phyloP scores from a whole-genome alignment of 2,329 filamentous ascomycete genomes.

The Rhinocladiella similis region DNA sequence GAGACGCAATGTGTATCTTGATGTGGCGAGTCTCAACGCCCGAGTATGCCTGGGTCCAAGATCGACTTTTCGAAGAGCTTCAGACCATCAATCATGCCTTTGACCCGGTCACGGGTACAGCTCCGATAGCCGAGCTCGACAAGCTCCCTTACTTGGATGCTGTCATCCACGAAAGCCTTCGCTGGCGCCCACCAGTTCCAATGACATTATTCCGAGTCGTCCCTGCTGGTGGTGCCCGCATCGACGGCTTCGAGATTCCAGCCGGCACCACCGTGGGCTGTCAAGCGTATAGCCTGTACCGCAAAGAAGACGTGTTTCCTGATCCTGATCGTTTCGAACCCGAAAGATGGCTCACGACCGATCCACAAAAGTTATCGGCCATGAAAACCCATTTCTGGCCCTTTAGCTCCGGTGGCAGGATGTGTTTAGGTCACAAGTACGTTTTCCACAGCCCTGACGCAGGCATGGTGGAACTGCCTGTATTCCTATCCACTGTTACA shows the following conservation, averaged over 20 bases:
- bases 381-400: constrained; percentile 51
- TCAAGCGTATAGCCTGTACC: constrained; percentile 52
- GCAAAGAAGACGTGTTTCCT: constrained; percentile 49
- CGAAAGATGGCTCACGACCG: constrained; percentile 49
- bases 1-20: constrained; percentile 67
- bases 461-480: no score
- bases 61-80: constrained; percentile 47
- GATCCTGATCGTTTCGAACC: constrained; percentile 49
- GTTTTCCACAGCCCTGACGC: no score
- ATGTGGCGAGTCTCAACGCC: constrained; percentile 71
- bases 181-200: constrained; percentile 46
- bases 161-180: constrained; percentile 49
- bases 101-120: constrained; percentile 5
- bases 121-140: constrained; percentile 32
- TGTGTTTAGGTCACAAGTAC: constrained; percentile 54
- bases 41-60: constrained; percentile 45
- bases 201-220: constrained; percentile 32
- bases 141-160: constrained; percentile 46
- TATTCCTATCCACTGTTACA: no score
- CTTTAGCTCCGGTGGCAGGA: constrained; percentile 50
- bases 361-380: constrained; percentile 41
- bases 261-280: constrained; percentile 40
- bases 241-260: constrained; percentile 38
- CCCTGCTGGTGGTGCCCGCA: constrained; percentile 38
- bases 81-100: constrained; percentile 27